Evolutionary conservation across 495 filamentous ascomycete genomes (phyloP).

Genomic region (Daldinia decipiens): DNA sequence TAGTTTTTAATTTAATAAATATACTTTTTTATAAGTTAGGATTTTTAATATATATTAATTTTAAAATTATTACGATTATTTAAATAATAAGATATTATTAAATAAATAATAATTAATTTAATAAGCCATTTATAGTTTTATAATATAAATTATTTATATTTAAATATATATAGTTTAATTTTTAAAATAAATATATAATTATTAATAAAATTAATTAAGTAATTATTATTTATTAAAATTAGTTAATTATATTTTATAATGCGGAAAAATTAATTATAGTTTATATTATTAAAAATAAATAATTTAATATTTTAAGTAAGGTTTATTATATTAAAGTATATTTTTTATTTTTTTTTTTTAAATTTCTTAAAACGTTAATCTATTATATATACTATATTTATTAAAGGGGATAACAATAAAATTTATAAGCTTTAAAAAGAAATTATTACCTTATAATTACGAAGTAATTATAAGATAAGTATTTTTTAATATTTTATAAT

Average conservation of each 20-base stretch:
- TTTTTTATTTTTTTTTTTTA: neutral
- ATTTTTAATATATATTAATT: conserved; percentile 6
- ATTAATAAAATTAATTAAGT: conserved; percentile 6
- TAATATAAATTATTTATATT: conserved; percentile 4
- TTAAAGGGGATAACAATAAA: neutral
- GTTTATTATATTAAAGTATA: neutral
- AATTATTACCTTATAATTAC: neutral
- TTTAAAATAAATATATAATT: conserved; percentile 8
- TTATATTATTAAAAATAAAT: neutral
- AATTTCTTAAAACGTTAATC: neutral
- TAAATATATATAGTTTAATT: conserved; percentile 4
- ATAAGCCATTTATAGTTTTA: neutral
- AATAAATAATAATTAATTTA: conserved; percentile 5
- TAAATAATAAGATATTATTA: conserved; percentile 6
- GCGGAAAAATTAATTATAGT: neutral
- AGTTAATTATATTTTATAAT: neutral
- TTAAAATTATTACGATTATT: conserved; percentile 2
- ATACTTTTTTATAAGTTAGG: neutral
- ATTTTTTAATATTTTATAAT: neutral
- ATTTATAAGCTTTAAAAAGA: neutral
- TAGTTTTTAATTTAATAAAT: conserved; percentile 7
- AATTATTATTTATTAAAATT: conserved; percentile 3
- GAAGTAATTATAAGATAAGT: conserved; percentile 2
- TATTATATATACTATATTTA: neutral
- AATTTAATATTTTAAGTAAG: neutral